phyloP scores from a whole-genome alignment of 1,284 basidiomycete species.

The Ceratobasidium sp. region DNA sequence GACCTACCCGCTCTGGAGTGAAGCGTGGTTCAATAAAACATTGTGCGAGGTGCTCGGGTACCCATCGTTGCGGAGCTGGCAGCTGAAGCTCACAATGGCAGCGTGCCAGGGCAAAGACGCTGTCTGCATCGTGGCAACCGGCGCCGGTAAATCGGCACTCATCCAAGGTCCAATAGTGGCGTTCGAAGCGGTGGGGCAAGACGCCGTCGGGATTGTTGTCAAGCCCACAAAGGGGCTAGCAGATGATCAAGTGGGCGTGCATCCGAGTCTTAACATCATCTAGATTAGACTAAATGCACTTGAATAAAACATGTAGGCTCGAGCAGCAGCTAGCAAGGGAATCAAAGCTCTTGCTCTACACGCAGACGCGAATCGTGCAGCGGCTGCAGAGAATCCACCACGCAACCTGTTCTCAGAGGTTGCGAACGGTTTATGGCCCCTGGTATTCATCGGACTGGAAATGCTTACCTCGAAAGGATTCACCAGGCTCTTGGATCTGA shows the following conservation, averaged over 20 bases:
- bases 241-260: constrained; percentile 7
- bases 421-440: neutral
- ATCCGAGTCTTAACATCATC: neutral
- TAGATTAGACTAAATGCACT: neutral
- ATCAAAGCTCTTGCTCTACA: neutral
- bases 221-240: constrained; percentile 6
- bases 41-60: neutral
- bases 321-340: neutral
- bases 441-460: neutral
- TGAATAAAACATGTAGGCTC: neutral
- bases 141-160: neutral
- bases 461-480: constrained; percentile 18
- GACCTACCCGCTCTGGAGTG: neutral
- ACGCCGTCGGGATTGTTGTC: neutral
- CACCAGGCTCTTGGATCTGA: neutral
- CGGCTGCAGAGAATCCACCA: neutral
- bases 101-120: neutral
- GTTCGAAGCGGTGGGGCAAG: neutral
- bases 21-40: neutral
- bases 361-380: neutral
- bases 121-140: constrained; percentile 1
- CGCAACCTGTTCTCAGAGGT: constrained; percentile 3
- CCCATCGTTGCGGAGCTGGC: neutral
- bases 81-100: neutral
- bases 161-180: constrained; percentile 10